Conservation (phyloP, 306 rosid species). For the Fragaria nilgerrensis region DNA sequence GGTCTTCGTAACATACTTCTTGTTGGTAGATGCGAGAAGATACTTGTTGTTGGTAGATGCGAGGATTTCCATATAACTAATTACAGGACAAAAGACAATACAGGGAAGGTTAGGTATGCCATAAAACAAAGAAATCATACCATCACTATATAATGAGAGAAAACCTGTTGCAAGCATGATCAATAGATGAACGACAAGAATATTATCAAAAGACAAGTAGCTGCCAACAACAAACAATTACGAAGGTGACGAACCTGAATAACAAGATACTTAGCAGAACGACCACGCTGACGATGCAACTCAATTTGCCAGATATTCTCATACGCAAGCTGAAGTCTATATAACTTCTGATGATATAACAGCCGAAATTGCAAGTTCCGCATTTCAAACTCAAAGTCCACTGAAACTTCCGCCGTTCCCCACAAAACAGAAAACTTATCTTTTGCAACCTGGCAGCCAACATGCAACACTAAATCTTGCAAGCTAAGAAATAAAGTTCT, state of each 20-base stretch:
- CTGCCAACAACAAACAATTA: not conserved
- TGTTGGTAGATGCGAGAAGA: slow-evolving; percentile 68
- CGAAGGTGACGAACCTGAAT: slow-evolving; percentile 56
- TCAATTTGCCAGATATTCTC: slow-evolving; percentile 71
- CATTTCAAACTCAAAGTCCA: slow-evolving; percentile 47
- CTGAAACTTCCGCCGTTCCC: slow-evolving; percentile 32
- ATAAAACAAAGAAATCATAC: not conserved
- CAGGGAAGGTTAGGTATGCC: slow-evolving; percentile 5
- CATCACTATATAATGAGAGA: no score
- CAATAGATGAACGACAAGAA: not conserved
- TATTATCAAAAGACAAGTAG: not conserved
- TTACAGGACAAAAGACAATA: slow-evolving; percentile 18
- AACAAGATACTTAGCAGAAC: slow-evolving; percentile 46
- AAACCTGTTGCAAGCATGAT: not conserved
- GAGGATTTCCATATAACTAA: slow-evolving; percentile 61
- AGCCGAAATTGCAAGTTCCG: slow-evolving; percentile 42
- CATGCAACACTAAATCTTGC: slow-evolving; percentile 38
- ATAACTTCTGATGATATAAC: slow-evolving; percentile 17
- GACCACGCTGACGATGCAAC: slow-evolving; percentile 42
- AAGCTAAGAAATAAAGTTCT: slow-evolving; percentile 31
- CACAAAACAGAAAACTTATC: slow-evolving; percentile 42
- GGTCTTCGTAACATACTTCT: slow-evolving; percentile 14
- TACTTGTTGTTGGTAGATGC: no score
- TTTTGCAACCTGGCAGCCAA: slow-evolving; percentile 65
- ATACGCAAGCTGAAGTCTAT: slow-evolving; percentile 54